Evolutionary conservation across 2,329 filamentous ascomycete species (phyloP).

Genomic region (Paraphoma chrysanthemicola): DNA sequence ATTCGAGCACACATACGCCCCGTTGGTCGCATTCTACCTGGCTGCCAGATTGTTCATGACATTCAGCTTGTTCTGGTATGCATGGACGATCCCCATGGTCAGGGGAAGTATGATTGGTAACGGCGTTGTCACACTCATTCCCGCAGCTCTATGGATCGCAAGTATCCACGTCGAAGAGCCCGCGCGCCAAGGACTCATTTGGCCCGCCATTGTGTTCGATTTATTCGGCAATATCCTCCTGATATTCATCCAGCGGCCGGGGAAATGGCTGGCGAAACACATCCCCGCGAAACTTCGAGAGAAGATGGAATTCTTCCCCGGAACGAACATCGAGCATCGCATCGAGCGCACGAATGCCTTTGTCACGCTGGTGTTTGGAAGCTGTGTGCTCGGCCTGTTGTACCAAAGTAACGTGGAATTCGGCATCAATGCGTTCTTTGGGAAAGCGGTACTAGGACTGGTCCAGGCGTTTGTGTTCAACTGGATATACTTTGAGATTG

Average conservation of each 20-base stretch:
- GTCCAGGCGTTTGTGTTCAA: slow-evolving; percentile 67
- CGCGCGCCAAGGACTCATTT: slow-evolving; percentile 62
- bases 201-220: slow-evolving; percentile 63
- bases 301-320: slow-evolving; percentile 66
- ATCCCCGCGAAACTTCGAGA: slow-evolving; percentile 30
- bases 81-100: slow-evolving; percentile 64
- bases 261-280: slow-evolving; percentile 17
- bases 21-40: slow-evolving; percentile 68
- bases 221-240: slow-evolving; percentile 56
- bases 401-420: slow-evolving; percentile 62
- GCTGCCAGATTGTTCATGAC: slow-evolving; percentile 62
- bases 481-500: slow-evolving; percentile 71
- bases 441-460: slow-evolving; percentile 66
- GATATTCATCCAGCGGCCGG: slow-evolving; percentile 46
- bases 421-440: slow-evolving; percentile 66
- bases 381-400: slow-evolving; percentile 67
- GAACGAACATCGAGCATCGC: slow-evolving; percentile 70
- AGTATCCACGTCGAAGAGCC: slow-evolving; percentile 65
- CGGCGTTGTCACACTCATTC: slow-evolving; percentile 54
- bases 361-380: slow-evolving; percentile 69
- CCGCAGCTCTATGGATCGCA: slow-evolving; percentile 65
- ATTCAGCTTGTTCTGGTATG: slow-evolving; percentile 57
- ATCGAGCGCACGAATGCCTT: slow-evolving; percentile 71
- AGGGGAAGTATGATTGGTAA: slow-evolving; percentile 62
- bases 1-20: slow-evolving; percentile 62